Evolutionary conservation across 108 stramenopile genomes (phyloP).

Genomic region (Discostella pseudostelligera): DNA sequence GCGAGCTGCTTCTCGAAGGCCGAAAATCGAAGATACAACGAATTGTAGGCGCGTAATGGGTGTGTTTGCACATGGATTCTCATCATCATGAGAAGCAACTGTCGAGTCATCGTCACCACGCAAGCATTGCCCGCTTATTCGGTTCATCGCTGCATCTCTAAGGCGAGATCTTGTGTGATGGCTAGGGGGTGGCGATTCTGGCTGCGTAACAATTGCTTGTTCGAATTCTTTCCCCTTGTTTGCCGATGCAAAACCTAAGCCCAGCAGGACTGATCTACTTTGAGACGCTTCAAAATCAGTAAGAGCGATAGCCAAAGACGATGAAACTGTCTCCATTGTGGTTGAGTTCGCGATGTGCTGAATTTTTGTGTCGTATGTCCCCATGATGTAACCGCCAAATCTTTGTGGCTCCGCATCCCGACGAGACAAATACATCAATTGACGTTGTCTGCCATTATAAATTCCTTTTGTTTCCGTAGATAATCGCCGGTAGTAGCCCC

Average conservation of each 20-base stretch:
- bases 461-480: conserved; percentile 12
- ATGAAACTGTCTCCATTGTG: conserved; percentile 74
- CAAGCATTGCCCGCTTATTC: conserved; percentile 44
- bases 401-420: conserved; percentile 11
- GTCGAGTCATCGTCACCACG: conserved; percentile 37
- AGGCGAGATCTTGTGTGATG: conserved; percentile 22
- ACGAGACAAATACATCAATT: conserved; percentile 21
- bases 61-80: conserved; percentile 61
- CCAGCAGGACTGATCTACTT: conserved; percentile 62
- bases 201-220: neutral
- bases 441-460: conserved; percentile 3
- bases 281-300: conserved; percentile 79
- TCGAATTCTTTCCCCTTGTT: conserved; percentile 1
- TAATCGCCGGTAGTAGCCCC: conserved; percentile 69
- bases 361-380: conserved; percentile 64
- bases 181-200: conserved; percentile 25
- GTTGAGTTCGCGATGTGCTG: conserved; percentile 76
- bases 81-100: conserved; percentile 51
- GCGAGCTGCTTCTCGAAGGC: conserved; percentile 73
- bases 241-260: conserved; percentile 12
- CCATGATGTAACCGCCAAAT: conserved; percentile 32
- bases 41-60: conserved; percentile 70
- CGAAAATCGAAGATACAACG: conserved; percentile 71
- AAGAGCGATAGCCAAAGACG: conserved; percentile 70
- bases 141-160: conserved; percentile 34